Evolutionary conservation across 2,329 filamentous ascomycete genomes (phyloP), one percentile per base, ranked within the genome.

Genomic region (Pseudocercospora eumusae): DNA sequence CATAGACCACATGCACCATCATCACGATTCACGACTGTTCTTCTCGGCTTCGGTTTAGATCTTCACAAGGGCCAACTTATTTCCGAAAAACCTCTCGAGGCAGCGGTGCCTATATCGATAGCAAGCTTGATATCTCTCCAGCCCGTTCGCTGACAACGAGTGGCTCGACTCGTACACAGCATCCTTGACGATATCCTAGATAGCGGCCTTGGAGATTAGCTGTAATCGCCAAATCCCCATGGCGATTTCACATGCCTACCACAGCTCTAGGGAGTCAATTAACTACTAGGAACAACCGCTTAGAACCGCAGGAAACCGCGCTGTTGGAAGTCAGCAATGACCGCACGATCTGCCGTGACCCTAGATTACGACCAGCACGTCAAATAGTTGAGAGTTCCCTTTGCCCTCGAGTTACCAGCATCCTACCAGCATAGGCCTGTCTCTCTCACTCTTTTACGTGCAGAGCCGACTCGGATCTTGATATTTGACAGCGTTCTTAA

Each of bases 381-480:
- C 25, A 40, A 40, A 40, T 40, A 7, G 15, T 40, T n/a, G 18
- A 40, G 47, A 52, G 4, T 52, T 52, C 47, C 20, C 25, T 23
- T 28, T 11, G 23, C 47, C 23, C 47, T 50, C 23, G 47, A 50
- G 10, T 3, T 1, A 50, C 47, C 21, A 50, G 47, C 47, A 52
- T 52, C 2, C 47, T 28, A 18, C 47, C 21, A 52, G 47, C 25
- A 31, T 31, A 25, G 11, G 47, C 47, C 23, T 25, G 47, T 28
- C 15, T 28, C 21, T n/a, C 23, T 15, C 23, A 25, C 47, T 52
- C 47, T 25, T 52, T 52, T 52, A 52, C 47, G 47, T 52, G 47
- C 47, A 52, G 47, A 52, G 47, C 47, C 47, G 47, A 52, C 47
- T 52, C 47, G 47, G 47, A 28, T 52, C 47, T 31, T 52, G 47